Percentiles rank a stretch among this genome's conserved stretches.
These are phyloP conservation scores for Amaranthus hypochondriacus DNA, from an alignment of 148 eudicot genomes.

Conservation along the genomic window DNA sequence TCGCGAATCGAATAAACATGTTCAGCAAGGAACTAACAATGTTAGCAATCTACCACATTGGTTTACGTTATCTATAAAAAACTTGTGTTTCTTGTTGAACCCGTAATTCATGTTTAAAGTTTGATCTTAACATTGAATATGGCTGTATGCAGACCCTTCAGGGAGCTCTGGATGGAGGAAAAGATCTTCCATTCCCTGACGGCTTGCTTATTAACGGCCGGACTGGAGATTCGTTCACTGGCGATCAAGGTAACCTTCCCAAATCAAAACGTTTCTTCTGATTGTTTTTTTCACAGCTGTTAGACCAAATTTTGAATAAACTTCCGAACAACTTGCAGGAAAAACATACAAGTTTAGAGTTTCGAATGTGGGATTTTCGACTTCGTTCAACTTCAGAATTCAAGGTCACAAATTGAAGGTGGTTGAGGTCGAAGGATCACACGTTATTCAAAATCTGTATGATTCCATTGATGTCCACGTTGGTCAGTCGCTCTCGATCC, in stretches of 20 bases:
- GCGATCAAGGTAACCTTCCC: slow-evolving; percentile 60
- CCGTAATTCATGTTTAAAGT: too few relatives aligned
- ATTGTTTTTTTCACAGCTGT: background rate
- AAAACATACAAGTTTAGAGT: slow-evolving; percentile 89
- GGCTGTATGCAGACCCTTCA: slow-evolving; percentile 46
- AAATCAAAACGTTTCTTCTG: background rate
- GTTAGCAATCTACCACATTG: too few relatives aligned
- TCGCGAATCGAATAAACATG: too few relatives aligned
- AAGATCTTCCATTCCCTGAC: slow-evolving; percentile 57
- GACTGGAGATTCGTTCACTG: slow-evolving; percentile 48
- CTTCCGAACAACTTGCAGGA: slow-evolving; percentile 38
- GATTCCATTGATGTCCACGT: slow-evolving; percentile 83
- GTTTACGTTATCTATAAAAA: too few relatives aligned
- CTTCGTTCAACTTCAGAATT: slow-evolving; percentile 81
- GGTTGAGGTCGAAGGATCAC: slow-evolving; percentile 96
- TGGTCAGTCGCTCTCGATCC: slow-evolving; percentile 80
- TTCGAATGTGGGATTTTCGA: slow-evolving; percentile 73
- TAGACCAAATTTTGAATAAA: background rate
- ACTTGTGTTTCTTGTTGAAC: too few relatives aligned
- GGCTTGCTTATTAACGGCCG: slow-evolving; percentile 77
- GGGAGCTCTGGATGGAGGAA: slow-evolving; percentile 66
- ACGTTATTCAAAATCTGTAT: slow-evolving; percentile 58
- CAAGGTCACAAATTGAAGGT: slow-evolving; percentile 79
- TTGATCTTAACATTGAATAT: slow-evolving; percentile 1
- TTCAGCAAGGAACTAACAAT: too few relatives aligned